These are phyloP conservation scores for Mucor lusitanicus DNA, from an alignment of 371 early-diverging fungal species.

Conservation along the genomic window DNA sequence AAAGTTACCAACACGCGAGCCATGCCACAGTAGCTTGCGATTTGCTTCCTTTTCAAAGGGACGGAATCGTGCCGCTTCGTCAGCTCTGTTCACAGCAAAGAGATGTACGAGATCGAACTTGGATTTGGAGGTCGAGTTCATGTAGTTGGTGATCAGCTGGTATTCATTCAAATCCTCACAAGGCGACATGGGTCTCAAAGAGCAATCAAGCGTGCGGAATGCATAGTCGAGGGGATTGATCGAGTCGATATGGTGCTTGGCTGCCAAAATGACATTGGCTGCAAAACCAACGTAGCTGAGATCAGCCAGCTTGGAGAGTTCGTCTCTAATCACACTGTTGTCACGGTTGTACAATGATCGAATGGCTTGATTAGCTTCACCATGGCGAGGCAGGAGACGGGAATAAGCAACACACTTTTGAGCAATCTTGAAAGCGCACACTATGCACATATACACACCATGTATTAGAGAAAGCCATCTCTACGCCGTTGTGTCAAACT, in stretches of 20 bases:
- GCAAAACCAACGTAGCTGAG: conserved; percentile 53
- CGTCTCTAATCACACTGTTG: conserved; percentile 10
- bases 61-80: conserved; percentile 28
- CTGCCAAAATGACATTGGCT: conserved; percentile 54
- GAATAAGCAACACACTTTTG: conserved; percentile 21
- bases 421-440: conserved; percentile 12
- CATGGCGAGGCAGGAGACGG: conserved; percentile 15
- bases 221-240: conserved; percentile 59
- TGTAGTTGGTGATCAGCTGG: conserved; percentile 43
- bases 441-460: conserved; percentile 2
- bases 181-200: conserved; percentile 24
- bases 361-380: not conserved
- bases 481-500: not conserved
- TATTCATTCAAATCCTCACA: conserved; percentile 22
- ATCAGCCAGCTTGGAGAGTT: conserved; percentile 36
- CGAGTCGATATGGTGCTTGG: conserved; percentile 37
- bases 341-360: not conserved
- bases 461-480: no score
- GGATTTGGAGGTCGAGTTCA: conserved; percentile 30
- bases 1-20: conserved; percentile 45
- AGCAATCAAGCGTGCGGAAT: conserved; percentile 41
- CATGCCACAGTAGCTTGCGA: conserved; percentile 56
- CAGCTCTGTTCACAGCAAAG: conserved; percentile 33
- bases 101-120: conserved; percentile 44
- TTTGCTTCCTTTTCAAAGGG: conserved; percentile 27